Conservation (phyloP, 352 stramenopile species). For the Pythium plurisporium region DNA sequence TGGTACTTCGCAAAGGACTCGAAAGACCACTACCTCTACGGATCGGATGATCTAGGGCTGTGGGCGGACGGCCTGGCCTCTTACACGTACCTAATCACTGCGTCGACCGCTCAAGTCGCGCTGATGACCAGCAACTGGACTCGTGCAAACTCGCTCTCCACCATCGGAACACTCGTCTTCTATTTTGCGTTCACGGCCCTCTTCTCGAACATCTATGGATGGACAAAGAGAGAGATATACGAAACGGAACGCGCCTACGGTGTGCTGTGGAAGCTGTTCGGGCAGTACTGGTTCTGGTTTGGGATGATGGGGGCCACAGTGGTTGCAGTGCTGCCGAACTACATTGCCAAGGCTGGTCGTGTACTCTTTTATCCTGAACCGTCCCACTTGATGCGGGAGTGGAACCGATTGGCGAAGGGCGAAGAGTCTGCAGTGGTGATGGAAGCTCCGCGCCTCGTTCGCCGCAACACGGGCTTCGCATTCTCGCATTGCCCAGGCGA, state of each 20-base stretch:
- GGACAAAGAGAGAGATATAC: constrained; percentile 73
- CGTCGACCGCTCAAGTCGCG: constrained; percentile 78
- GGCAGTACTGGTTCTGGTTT: constrained; percentile 83
- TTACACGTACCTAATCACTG: constrained; percentile 85
- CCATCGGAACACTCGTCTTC: constrained; percentile 78
- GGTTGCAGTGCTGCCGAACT: constrained; percentile 71
- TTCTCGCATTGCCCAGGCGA: constrained; percentile 81
- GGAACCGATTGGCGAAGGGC: constrained; percentile 81
- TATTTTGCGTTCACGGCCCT: constrained; percentile 85
- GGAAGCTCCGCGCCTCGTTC: constrained; percentile 72
- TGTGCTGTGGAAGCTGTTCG: constrained; percentile 54
- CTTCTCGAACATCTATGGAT: constrained; percentile 75
- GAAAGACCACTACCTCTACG: constrained; percentile 49
- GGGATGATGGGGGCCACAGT: constrained; percentile 60
- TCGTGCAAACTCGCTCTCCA: constrained; percentile 59
- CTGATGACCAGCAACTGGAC: constrained; percentile 91
- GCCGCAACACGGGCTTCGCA: constrained; percentile 83
- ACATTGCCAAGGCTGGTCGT: constrained; percentile 79
- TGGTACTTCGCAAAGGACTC: constrained; percentile 72
- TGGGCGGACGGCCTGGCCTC: constrained; percentile 77
- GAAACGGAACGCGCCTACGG: constrained; percentile 73
- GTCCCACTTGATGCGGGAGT: constrained; percentile 87
- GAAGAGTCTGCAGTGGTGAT: constrained; percentile 52
- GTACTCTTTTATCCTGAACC: constrained; percentile 87
- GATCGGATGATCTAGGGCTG: constrained; percentile 65